These are phyloP conservation scores for Taxillus chinensis DNA, from an alignment of 164 flowering plant species.

Conservation along the genomic window DNA sequence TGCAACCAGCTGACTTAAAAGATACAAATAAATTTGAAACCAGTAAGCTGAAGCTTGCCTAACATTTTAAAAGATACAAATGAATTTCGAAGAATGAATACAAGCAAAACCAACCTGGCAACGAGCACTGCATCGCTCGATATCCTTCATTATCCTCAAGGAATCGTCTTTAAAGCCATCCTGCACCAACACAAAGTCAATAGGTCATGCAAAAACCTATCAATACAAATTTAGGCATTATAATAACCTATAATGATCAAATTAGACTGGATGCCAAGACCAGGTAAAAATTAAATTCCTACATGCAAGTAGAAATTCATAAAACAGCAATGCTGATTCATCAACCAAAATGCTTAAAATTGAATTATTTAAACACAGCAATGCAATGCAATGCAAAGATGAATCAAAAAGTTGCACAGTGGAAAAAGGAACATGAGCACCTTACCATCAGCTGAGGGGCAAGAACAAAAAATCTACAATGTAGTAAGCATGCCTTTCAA, in stretches of 20 bases:
- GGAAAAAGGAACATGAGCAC: background rate
- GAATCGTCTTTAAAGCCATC: constrained; percentile 93
- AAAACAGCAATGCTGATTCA: too few relatives aligned
- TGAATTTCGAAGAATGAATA: background rate
- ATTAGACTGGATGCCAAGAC: too few relatives aligned
- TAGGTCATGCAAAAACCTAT: constrained; percentile 2
- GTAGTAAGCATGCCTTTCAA: background rate
- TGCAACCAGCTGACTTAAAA: too few relatives aligned
- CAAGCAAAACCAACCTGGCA: constrained; percentile 59
- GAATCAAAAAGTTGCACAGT: background rate
- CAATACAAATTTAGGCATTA: too few relatives aligned
- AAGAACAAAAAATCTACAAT: background rate
- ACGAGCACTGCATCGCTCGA: constrained; percentile 33
- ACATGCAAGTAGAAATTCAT: too few relatives aligned
- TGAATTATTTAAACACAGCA: background rate
- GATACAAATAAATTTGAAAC: too few relatives aligned
- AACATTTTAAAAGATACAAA: too few relatives aligned
- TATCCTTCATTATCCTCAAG: constrained; percentile 68
- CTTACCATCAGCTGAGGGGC: background rate
- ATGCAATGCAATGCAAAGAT: background rate
- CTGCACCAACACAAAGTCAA: constrained; percentile 28
- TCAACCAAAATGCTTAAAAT: background rate
- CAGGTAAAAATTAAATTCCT: too few relatives aligned
- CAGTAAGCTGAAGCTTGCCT: too few relatives aligned
- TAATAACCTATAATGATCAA: too few relatives aligned